Percentiles rank a stretch among this genome's conserved stretches.
Evolutionary conservation across 2,329 filamentous ascomycete genomes (phyloP).

Genomic region (Ceratocystiopsis minuta): DNA sequence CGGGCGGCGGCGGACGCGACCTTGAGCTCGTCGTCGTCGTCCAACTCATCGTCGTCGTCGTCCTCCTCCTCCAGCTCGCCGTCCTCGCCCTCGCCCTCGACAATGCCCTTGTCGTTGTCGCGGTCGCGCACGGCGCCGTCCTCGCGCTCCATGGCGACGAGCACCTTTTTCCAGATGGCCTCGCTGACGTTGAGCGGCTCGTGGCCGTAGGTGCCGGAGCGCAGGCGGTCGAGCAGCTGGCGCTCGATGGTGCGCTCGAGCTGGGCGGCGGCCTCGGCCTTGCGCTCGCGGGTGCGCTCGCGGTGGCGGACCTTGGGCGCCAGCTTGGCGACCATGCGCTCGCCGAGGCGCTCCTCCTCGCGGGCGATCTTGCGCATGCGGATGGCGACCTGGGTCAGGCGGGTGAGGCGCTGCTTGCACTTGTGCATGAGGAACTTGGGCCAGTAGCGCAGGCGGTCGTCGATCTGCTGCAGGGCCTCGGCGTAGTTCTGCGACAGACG

Average conservation of each 20-base stretch:
- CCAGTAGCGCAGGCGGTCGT: conserved; percentile 77
- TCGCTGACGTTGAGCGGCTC: conserved; percentile 90
- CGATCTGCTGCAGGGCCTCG: conserved; percentile 73
- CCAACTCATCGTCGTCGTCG: conserved; percentile 22
- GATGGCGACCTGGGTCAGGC: conserved; percentile 82
- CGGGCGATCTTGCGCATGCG: conserved; percentile 61
- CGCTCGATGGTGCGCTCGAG: conserved; percentile 90
- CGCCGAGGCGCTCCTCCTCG: conserved; percentile 77
- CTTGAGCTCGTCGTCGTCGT: not conserved
- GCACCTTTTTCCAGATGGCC: conserved; percentile 90
- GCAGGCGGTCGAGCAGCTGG: conserved; percentile 76
- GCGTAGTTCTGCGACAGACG: conserved; percentile 80
- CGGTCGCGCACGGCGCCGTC: conserved; percentile 70
- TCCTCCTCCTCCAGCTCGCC: conserved; percentile 50
- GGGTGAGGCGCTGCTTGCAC: conserved; percentile 73
- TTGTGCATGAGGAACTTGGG: conserved; percentile 87
- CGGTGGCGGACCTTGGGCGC: conserved; percentile 75
- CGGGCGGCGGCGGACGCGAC: not conserved
- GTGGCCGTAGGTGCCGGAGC: conserved; percentile 87
- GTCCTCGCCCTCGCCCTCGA: conserved; percentile 57
- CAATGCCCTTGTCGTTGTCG: conserved; percentile 75
- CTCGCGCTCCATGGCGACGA: conserved; percentile 72
- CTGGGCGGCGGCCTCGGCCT: conserved; percentile 69
- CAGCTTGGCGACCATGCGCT: conserved; percentile 72
- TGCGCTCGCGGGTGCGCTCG: conserved; percentile 52